These are phyloP conservation scores for Aspergillus uvarum DNA, from an alignment of 2,329 filamentous ascomycete species.

Conservation along the genomic window DNA sequence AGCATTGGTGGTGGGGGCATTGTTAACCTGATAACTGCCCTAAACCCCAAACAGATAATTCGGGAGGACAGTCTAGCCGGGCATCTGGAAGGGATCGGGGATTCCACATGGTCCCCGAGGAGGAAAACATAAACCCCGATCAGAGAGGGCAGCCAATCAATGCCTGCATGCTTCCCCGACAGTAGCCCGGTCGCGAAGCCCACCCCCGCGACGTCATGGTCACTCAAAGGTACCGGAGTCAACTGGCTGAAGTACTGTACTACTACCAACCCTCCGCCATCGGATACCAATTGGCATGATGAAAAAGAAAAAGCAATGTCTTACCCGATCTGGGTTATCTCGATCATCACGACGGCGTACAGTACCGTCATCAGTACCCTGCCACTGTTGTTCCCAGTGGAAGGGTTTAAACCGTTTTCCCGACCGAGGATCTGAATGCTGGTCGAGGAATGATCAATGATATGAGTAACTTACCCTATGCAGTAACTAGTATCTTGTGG, in stretches of 20 bases:
- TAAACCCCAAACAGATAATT: conserved; percentile 9
- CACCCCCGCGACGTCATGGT: conserved; percentile 6
- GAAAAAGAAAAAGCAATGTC: background rate
- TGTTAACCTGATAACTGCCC: background rate
- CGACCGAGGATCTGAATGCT: conserved; percentile 7
- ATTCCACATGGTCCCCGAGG: conserved; percentile 24
- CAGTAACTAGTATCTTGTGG: too few species aligned
- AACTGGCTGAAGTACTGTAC: background rate
- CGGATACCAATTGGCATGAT: background rate
- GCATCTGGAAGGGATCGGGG: conserved; percentile 20
- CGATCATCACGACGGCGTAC: background rate
- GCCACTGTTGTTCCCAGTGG: conserved; percentile 6
- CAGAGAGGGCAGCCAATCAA: conserved; percentile 18
- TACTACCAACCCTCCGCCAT: background rate
- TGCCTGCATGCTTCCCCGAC: background rate
- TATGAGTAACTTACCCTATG: too few species aligned
- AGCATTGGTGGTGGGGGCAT: too few species aligned
- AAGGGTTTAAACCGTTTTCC: conserved; percentile 13
- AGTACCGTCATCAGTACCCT: background rate
- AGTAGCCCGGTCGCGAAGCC: background rate
- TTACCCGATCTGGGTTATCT: background rate
- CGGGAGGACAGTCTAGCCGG: conserved; percentile 5
- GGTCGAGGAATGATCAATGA: background rate
- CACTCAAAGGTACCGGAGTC: background rate
- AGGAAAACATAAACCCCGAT: conserved; percentile 18